Conservation (phyloP, 1,139 yeast genomes). For the Protomyces pachydermus region DNA sequence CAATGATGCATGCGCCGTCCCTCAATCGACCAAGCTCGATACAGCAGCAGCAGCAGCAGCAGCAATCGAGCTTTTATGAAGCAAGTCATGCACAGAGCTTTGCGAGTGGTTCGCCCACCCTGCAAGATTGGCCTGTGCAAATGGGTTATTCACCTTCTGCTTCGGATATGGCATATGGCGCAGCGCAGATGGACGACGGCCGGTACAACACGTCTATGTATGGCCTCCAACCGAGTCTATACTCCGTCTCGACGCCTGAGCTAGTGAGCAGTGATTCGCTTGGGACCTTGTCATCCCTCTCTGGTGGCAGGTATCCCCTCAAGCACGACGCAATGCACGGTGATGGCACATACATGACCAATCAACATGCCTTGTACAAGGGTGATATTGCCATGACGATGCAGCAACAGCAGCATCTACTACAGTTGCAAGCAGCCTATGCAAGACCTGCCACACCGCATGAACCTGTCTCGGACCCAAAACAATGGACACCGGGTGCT, state of each 20-base stretch:
- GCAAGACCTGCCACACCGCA: neutral
- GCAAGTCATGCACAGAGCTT: neutral
- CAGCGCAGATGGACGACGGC: neutral
- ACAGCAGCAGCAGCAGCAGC: neutral
- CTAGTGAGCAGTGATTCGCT: conserved; percentile 17
- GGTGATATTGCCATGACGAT: neutral
- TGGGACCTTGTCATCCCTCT: conserved; percentile 6
- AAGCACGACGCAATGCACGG: neutral
- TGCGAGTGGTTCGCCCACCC: neutral
- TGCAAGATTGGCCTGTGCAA: neutral
- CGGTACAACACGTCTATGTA: neutral
- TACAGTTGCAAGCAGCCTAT: neutral
- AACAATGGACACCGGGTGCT: conserved; percentile 22
- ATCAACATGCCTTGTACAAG: neutral
- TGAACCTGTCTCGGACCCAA: conserved; percentile 1
- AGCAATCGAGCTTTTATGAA: neutral
- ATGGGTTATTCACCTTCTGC: neutral
- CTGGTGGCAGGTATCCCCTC: neutral
- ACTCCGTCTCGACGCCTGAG: conserved; percentile 17
- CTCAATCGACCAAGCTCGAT: neutral
- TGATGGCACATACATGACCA: neutral
- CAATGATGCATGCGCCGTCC: neutral
- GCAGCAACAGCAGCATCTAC: neutral
- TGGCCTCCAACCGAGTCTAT: neutral
- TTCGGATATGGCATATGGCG: neutral